Evolutionary conservation across 768 basidiomycete genomes (phyloP).

Genomic region (Pisolithus albus): DNA sequence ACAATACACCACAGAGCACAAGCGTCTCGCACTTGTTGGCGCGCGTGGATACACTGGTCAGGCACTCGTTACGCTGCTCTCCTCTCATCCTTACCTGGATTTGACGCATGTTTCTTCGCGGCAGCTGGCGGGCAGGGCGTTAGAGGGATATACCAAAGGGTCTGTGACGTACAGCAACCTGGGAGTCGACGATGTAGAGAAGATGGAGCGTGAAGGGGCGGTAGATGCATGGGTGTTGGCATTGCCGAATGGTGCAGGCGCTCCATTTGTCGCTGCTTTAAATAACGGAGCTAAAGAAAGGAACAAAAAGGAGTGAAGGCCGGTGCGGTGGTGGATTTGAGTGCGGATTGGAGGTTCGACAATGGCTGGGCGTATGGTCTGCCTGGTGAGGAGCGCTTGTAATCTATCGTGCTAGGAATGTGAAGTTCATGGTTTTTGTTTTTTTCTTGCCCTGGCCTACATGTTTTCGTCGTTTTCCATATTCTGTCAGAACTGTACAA

Average conservation of each 20-base stretch:
- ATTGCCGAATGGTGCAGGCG: conserved; percentile 93
- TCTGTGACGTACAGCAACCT: conserved; percentile 75
- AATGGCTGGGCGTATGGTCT: conserved; percentile 94
- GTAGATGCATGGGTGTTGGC: conserved; percentile 99
- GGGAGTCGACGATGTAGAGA: conserved; percentile 67
- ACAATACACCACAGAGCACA: conserved; percentile 53
- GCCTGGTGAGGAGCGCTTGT: conserved; percentile 77
- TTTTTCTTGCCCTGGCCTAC: conserved; percentile 21
- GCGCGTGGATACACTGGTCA: conserved; percentile 96
- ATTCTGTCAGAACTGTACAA: conserved; percentile 71
- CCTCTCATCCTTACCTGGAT: conserved; percentile 79
- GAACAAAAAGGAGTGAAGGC: conserved; percentile 31
- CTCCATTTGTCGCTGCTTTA: conserved; percentile 94
- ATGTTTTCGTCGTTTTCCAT: conserved; percentile 2
- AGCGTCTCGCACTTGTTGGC: conserved; percentile 90
- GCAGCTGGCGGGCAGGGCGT: conserved; percentile 75
- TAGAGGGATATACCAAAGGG: conserved; percentile 77
- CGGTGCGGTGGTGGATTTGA: conserved; percentile 85
- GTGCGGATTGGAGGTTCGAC: conserved; percentile 96
- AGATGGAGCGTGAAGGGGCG: conserved; percentile 82
- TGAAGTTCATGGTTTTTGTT: conserved; percentile 31
- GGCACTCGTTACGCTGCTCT: conserved; percentile 80
- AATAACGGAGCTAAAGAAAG: conserved; percentile 63
- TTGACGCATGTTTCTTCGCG: conserved; percentile 96
- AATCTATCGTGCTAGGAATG: conserved; percentile 30